Evolutionary conservation across 495 filamentous ascomycete genomes (phyloP), one percentile per base, ranked within the genome.

Genomic region (Hypoxylon rickii): DNA sequence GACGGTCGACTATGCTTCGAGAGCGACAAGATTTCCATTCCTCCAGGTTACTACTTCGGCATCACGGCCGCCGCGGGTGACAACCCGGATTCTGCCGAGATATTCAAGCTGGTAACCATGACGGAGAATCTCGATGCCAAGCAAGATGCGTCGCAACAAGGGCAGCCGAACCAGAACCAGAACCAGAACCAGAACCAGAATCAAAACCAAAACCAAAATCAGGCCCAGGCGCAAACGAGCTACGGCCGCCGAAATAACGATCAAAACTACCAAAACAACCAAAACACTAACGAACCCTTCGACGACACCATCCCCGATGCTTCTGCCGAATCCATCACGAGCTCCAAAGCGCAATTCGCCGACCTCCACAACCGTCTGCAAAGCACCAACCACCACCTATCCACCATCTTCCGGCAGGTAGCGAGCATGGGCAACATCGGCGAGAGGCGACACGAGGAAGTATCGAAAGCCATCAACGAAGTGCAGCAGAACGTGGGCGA

Each of bases 51-150:
- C 73, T 83, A 82, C 69, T 90, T 96, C 53, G 94, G 94, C 65
- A 74, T 98, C 56, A 88, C 88, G 1, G 94, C 93, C 24, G 89
- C 88, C 3, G 91, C 90, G 6, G 89, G 90, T 20, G 92, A 97
- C 53, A 92, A 83, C 59, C 90, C 94, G 0, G 94, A 98, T 70
- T 95, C 90, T 20, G 96, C 96, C 68, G 94, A 98, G 72, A 70
- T 94, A 55, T 93, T 91, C 78, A 96, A 93, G 62, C 83, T 97
- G 63, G 74, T 89, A 31, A 78, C 92, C 29, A 79, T 84, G 65
- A 83, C 77, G 11, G 75, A 80, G 34, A 73, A 65, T 58, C 61
- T 49, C 46, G 64, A 52, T 17, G 37, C 62, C 61, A 73, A 49
- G 69, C 19, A 61, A 7, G 51, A 53, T 7, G 69, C 69, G 51